Evolutionary conservation across 768 basidiomycete species (phyloP), one percentile per base, ranked within the genome.

Genomic region (Tephrocybe sp.): DNA sequence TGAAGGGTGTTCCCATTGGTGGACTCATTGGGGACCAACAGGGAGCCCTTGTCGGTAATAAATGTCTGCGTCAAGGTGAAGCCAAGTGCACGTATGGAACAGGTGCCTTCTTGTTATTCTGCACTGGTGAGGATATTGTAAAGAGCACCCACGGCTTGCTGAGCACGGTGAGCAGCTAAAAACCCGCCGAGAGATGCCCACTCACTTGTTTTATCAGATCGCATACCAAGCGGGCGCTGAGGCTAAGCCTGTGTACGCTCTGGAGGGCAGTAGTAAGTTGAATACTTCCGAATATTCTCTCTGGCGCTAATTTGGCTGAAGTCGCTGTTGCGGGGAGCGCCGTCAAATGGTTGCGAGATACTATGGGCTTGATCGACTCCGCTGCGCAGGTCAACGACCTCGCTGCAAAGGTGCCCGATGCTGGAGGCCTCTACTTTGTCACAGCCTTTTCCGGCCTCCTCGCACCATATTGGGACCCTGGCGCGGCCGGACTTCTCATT

Each of bases 81-180:
- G 96, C 95, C 2, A 99, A 99, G 71, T 97, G 94, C 69, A 99
- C 97, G 4, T 99, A 96, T 60, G 96, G 96, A 20, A 98, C 96
- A 1, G 96, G 97, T 26, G 93, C 93, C 33, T 99, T 99, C 76
- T 74, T 98, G 57, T 72, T 99, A 23, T 98, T 97, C 78, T 91
- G 90, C 71, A 98, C 97, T 1, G 97, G 96, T 2, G 73, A 72
- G 17, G 87, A 96, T 22, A 85, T 92, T 35, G 87, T 98, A 19
- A 76, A 86, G 65, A 96, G 92, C 60, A 74, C 69, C 23, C 87
- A 97, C 61, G 97, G 96, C 4, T 69, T 99, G 51, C 70, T 99
- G 61, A 92, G 87, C 59, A 98, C 97, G 1, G 92, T 90, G 57
- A 57, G 75, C 6, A 40, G 14, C 12, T 49, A n/a, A 30, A 12